Base-by-base conservation (phyloP, 441 rosid genomes). In the Populus hybrid region DNA sequence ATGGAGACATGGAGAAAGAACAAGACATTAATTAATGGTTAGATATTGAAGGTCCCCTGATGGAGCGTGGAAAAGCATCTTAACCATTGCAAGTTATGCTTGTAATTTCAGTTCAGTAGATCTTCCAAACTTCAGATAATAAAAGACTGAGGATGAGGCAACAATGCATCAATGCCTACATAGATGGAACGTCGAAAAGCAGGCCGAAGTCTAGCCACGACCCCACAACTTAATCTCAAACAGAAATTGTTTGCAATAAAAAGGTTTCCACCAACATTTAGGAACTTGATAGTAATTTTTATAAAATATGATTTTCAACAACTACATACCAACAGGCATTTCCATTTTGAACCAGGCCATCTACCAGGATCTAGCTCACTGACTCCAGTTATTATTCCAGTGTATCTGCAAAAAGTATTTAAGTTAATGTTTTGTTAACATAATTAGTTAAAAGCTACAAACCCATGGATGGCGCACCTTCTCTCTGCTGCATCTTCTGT, bases 331-430 rank as follows among this genome's bases (percentile, higher is more conserved):
- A 77, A 38, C 64, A 95, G 91, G 84, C 97, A 90, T 88, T 94
- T 89, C 99, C 99, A 95, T 84, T 93, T 95, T 9, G 99, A 95
- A 76, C 90, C 89, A 76, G 95, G 92, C 99, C 99, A 95, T 83
- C 97, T 84, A 74, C 81, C 79, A 73, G 98, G 98, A 85, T 95
- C 99, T 59, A 88, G 71, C 70, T 95, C 98, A 77, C 87, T 88
- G 77, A 92, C 77, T 72, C 94, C 92, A 42, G 91, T 87, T 83
- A 95, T 88, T 65, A 92, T 82, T 78, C 99, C 99, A 35, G 90
- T 86, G 78, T 82, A 85, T 79, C 99, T 95, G 92, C 77, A 70
- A 78, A 72, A 72, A n/a, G 69, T 70, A 74, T 20, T 28, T 18
- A 6, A 76, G 66, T 61, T 28, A 78, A 73, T 76, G 72, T 36